Base-by-base conservation (phyloP, 1,284 basidiomycete genomes). In the Ceratobasidium sp. region DNA sequence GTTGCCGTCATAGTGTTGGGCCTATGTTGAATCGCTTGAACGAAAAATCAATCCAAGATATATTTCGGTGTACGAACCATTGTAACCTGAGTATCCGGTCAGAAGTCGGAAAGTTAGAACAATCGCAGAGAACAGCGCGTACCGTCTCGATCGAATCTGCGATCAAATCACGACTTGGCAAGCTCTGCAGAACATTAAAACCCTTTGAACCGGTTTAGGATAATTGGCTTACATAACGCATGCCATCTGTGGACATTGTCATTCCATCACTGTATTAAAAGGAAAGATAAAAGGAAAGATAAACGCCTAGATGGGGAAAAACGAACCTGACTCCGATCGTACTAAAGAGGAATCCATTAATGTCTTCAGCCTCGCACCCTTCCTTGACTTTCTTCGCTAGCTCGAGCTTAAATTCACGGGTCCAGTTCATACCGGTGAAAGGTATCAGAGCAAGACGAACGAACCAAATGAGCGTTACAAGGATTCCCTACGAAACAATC, bases 101-200 rank as follows among this genome's bases (percentile, higher is more conserved):
- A 19, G 33, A 22, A n/a, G 22, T 27, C 19, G 36, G 27, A 22
- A 56, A 51, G 41, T 29, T 22, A 62, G 44, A 29, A n/a, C 19
- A 73, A 41, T 6, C 3, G 7, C 19, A 41, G 19, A 15, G n/a
- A 36, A 41, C 7, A 63, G 33, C 1, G 80, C 88, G 75, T 80
- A 94, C 93, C 47, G 93, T 90, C 85, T 97, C 95, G 76, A 97
- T 92, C 44, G 93, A 94, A 81, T 97, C 95, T 24, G 95, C 95
- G 78, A 97, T 97, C 69, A 97, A 82, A 81, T 97, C 95, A 73
- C 96, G 90, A 83, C 90, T 93, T 24, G 95, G 95, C 31, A 97
- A 86, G 59, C 93, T 95, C 92, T 93, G 65, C 31, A 50, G 47
- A 50, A 11, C 17, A 24, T 69, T 48, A 54, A 66, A 19, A 50